phyloP scores from a whole-genome alignment of 768 basidiomycete genomes.

The Lentinula sp. region DNA sequence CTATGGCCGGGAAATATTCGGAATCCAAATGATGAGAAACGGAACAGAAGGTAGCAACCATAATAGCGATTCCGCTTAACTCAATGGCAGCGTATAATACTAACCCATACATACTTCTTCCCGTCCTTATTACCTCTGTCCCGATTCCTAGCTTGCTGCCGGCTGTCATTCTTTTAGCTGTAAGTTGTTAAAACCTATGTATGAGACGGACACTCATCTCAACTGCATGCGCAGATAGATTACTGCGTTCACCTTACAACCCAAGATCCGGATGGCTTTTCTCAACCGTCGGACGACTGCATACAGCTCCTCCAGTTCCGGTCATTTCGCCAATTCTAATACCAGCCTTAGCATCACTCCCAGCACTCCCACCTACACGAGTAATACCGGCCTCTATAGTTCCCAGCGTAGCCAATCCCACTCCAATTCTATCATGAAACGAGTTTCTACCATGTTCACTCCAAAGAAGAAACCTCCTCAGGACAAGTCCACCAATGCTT shows the following conservation, averaged over 20 bases:
- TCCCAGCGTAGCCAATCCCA: not conserved
- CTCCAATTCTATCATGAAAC: constrained; percentile 1
- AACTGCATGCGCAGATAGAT: not conserved
- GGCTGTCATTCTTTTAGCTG: not conserved
- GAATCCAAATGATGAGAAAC: not conserved
- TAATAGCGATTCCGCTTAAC: not conserved
- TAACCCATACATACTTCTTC: not conserved
- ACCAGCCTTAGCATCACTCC: not conserved
- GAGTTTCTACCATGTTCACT: constrained; percentile 3
- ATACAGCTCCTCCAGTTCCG: not conserved
- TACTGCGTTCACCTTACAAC: not conserved
- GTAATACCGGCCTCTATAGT: not conserved
- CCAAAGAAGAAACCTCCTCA: not conserved
- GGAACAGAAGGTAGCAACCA: not conserved
- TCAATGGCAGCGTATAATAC: not conserved
- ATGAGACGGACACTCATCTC: not conserved
- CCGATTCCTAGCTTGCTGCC: not conserved
- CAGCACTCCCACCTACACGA: not conserved
- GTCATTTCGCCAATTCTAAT: not conserved
- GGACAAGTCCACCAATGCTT: not conserved
- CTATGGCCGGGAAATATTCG: not conserved
- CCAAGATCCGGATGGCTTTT: not conserved
- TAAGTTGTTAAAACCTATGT: not conserved
- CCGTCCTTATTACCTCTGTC: not conserved
- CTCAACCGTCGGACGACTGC: not conserved